These are phyloP conservation scores for Paracoccidioides lutzii DNA, from an alignment of 2,329 filamentous ascomycete genomes.

Conservation along the genomic window DNA sequence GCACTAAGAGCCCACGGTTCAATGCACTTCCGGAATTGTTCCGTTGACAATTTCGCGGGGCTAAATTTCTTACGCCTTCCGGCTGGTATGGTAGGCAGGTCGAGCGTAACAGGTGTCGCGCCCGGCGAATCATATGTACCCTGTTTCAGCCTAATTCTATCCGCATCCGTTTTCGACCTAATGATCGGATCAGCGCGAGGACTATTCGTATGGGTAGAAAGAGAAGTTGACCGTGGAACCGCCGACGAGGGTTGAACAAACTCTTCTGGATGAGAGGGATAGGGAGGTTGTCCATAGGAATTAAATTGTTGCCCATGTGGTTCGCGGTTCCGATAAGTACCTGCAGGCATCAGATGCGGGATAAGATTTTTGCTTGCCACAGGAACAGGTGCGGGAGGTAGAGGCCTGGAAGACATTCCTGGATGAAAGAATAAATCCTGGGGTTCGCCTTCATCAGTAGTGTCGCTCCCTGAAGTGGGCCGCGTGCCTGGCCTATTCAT, in stretches of 20 bases:
- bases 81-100: constrained; percentile 70
- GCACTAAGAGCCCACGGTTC: constrained; percentile 90
- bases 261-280: constrained; percentile 37
- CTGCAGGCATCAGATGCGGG: constrained; percentile 40
- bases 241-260: constrained; percentile 35
- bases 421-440: constrained; percentile 92
- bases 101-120: constrained; percentile 48
- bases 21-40: constrained; percentile 69
- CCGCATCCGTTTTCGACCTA: constrained; percentile 86
- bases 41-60: constrained; percentile 65
- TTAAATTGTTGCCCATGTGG: constrained; percentile 28
- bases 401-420: constrained; percentile 50
- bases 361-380: constrained; percentile 35
- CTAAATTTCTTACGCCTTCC: constrained; percentile 73
- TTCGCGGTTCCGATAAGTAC: constrained; percentile 45
- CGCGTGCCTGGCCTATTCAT: constrained; percentile 40
- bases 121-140: constrained; percentile 17
- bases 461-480: constrained; percentile 45
- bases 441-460: constrained; percentile 57
- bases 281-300: constrained; percentile 26
- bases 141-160: constrained; percentile 45
- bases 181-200: constrained; percentile 70
- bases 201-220: constrained; percentile 69
- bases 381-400: constrained; percentile 52
- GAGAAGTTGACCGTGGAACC: constrained; percentile 63